Base-by-base conservation (phyloP, 495 filamentous ascomycete genomes). In the Daldinia concentrica region DNA sequence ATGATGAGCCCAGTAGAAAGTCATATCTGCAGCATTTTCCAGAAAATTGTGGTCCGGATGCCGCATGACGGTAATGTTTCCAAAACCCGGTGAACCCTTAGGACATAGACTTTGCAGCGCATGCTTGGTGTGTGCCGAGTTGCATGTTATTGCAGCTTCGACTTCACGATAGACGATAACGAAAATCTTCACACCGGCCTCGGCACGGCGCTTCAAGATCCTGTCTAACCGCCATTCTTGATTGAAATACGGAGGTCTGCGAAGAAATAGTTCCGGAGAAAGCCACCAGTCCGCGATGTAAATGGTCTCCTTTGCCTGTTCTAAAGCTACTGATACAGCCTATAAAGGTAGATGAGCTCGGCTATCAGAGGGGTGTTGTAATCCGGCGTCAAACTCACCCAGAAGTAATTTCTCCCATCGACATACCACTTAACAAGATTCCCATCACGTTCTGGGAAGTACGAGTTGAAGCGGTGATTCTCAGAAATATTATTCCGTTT, bases 251-350 rank as follows among this genome's bases (percentile, higher is more conserved):
- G 95, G 92, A 15, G 94, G 94, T 43, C 95, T 86, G 15, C 95
- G 89, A 37, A 99, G 82, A 80, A 97, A 99, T 64, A 98, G 80
- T 77, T 99, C 95, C 0, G 95, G 95, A 1, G 92, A 95, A 9
- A 99, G 81, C 95, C 95, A 99, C 95, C 95, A 99, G 77, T 98
- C 95, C 22, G 84, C 93, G 62, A 99, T 94, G 79, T 98, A 99
- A 68, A 99, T 97, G 11, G 91, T 90, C 79, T 99, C 95, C 66
- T 91, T 91, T 32, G 95, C 95, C 29, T 88, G 82, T 68, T 98
- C 95, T 24, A 98, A 83, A 0, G 95, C 94, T 2, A 89, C 88
- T 0, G 92, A 95, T 6, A 98, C 93, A 1, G 95, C 91, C 82
- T 82, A 60, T 2, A 43, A 39, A 32, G 15, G 32, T 11, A 36